These are phyloP conservation scores for Linnemannia elongata DNA, from an alignment of 192 early-diverging fungal species.

Conservation along the genomic window DNA sequence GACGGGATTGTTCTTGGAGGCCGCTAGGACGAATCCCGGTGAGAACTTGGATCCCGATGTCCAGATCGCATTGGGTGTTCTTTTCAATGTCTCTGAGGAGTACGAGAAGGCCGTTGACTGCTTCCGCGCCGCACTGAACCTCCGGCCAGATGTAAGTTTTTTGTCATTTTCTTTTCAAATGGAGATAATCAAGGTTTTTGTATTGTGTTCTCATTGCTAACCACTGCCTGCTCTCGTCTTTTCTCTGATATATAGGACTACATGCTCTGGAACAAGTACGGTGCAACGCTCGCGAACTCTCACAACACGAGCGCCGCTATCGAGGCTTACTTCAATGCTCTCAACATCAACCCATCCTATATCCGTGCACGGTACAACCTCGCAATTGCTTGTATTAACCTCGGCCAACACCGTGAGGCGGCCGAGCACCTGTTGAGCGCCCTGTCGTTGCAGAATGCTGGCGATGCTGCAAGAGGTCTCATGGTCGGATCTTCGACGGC, in stretches of 20 bases:
- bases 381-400: conserved; percentile 91
- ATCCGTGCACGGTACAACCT: conserved; percentile 98
- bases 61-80: conserved; percentile 93
- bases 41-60: conserved; percentile 89
- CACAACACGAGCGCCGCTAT: conserved; percentile 82
- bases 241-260: conserved; percentile 73
- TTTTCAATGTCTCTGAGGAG: conserved; percentile 95
- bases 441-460: conserved; percentile 81
- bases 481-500: conserved; percentile 53
- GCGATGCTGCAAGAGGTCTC: conserved; percentile 57
- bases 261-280: conserved; percentile 96
- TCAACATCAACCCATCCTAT: conserved; percentile 95
- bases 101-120: conserved; percentile 98
- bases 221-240: not conserved
- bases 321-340: conserved; percentile 93
- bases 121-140: conserved; percentile 91
- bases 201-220: not conserved
- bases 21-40: conserved; percentile 74
- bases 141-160: conserved; percentile 76
- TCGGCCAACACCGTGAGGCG: conserved; percentile 90
- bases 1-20: conserved; percentile 82
- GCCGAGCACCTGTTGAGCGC: conserved; percentile 94
- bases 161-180: not conserved
- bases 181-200: no score
- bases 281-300: conserved; percentile 95